Evolutionary conservation across 257 asterid species (phyloP), one percentile per base, ranked within the genome.

Genomic region (Mitragyna speciosa): DNA sequence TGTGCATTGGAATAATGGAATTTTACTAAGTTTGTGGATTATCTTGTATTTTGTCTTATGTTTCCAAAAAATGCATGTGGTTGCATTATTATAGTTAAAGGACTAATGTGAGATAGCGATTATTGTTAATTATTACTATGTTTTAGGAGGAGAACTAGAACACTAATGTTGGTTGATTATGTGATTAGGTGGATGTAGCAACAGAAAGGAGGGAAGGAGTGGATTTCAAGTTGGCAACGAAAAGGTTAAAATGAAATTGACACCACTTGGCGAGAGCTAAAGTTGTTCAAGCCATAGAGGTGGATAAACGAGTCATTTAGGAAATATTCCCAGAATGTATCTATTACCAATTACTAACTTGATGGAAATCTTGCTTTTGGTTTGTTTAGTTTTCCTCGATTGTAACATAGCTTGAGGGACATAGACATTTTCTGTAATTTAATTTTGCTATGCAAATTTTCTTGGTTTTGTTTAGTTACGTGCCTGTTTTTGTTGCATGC

Each of bases 271-370:
- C 97, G 17, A 96, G 91, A 87, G 98, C 99, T 83, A 94, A 94
- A 87, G 99, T 97, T 81, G 97, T 95, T 45, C 99, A 96, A 79
- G 99, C 97, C 14, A 96, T 96, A 97, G 97, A 94, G 86, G 72
- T 96, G 69, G 97, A 96, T 83, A 87, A 91, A 41, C 94, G 93
- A 92, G 87, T 84, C 85, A 24, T 24, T 52, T 12, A 15, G 66
- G 52, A 36, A 75, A 41, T 74, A 72, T 48, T 19, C 6, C 20
- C n/a, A 12, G 19, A 73, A 45, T 17, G 48, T 73, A 31, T 26
- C 54, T 28, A 6, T 45, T 75, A 43, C 24, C 56, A 14, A 6
- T 26, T 59, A n/a, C n/a, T n/a, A 24, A 26, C 31, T 28, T n/a
- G n/a, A n/a, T n/a, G 47, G 48, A 26, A 26, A 49, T 47, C 8